phyloP scores from a whole-genome alignment of 768 basidiomycete species.

The Crucibulum laeve region DNA sequence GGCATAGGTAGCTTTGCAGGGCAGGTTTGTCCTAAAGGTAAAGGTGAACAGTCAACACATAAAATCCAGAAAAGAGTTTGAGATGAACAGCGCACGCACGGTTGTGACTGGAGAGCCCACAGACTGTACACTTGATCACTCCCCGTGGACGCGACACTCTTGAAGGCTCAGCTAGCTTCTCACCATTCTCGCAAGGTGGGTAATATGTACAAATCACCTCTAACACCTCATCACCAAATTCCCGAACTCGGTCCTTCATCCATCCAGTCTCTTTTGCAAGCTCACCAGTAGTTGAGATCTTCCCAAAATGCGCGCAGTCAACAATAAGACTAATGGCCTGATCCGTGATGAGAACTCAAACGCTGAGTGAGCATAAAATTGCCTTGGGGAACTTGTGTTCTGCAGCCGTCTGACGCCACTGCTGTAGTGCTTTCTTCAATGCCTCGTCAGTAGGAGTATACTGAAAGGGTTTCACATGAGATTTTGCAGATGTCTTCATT shows the following conservation, averaged over 20 bases:
- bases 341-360: constrained; percentile 10
- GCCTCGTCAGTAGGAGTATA: neutral
- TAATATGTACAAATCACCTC: neutral
- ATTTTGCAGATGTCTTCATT: neutral
- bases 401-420: neutral
- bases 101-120: too few species aligned
- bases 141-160: neutral
- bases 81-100: too few species aligned
- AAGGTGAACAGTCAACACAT: too few species aligned
- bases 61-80: too few species aligned
- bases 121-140: neutral
- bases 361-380: neutral
- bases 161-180: neutral
- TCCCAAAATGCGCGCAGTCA: constrained; percentile 16
- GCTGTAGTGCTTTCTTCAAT: neutral
- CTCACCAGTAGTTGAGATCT: constrained; percentile 10
- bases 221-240: neutral
- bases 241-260: constrained; percentile 3
- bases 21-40: too few species aligned
- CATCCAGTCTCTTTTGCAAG: constrained; percentile 16
- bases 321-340: constrained; percentile 13
- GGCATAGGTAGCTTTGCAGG: too few species aligned
- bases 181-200: neutral
- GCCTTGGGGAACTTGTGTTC: neutral
- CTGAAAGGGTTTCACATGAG: neutral